These are phyloP conservation scores for Cyathus pygmaeus DNA, from an alignment of 1,284 basidiomycete species.

Conservation along the genomic window DNA sequence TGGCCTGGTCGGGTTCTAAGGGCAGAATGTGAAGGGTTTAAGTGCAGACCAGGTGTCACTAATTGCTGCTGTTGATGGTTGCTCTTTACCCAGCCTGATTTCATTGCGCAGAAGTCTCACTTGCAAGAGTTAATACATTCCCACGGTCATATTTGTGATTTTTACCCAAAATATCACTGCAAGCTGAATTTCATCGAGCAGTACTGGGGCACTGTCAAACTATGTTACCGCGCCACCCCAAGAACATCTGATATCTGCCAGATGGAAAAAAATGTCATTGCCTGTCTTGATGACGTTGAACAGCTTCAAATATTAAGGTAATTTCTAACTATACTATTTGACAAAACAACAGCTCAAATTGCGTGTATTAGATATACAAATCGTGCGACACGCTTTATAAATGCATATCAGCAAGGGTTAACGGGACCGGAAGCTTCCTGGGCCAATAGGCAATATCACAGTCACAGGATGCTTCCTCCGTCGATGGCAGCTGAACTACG, in stretches of 20 bases:
- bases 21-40: slow-evolving; percentile 16
- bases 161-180: neutral
- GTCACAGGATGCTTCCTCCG: neutral
- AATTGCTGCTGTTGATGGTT: slow-evolving; percentile 31
- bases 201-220: slow-evolving; percentile 34
- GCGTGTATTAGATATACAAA: neutral
- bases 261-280: slow-evolving; percentile 23
- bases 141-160: neutral
- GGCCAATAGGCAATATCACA: neutral
- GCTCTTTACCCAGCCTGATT: slow-evolving; percentile 30
- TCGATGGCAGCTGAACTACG: neutral
- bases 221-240: slow-evolving; percentile 15
- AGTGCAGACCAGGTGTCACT: slow-evolving; percentile 10
- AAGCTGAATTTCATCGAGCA: slow-evolving; percentile 21
- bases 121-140: neutral
- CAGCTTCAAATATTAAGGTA: no score
- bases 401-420: neutral
- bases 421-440: neutral
- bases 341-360: no score
- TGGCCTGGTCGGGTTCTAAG: slow-evolving; percentile 36
- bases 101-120: slow-evolving; percentile 13
- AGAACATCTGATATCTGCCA: slow-evolving; percentile 17
- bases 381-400: neutral
- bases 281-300: no score
- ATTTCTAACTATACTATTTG: no score